Conservation (phyloP, 2,329 filamentous ascomycete species). For the Sclerotinia sclerotiorum region DNA sequence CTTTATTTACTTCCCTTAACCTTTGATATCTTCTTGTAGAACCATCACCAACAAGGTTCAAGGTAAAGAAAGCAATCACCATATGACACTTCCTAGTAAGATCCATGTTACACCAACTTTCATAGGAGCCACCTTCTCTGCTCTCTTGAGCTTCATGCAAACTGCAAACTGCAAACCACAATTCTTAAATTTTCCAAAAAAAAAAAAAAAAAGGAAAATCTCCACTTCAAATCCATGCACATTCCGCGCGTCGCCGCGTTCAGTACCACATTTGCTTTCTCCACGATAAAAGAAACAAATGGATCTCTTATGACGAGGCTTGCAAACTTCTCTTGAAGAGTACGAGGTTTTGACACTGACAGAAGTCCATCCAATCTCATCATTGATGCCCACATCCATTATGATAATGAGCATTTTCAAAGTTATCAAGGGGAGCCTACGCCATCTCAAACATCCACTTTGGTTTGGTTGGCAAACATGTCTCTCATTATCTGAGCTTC, state of each 20-base stretch:
- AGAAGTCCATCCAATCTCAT: background rate
- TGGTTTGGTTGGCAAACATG: background rate
- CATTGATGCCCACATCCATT: background rate
- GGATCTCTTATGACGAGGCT: background rate
- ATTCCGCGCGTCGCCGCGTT: constrained; percentile 3
- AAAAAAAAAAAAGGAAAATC: background rate
- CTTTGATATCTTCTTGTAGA: background rate
- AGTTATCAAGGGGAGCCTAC: background rate
- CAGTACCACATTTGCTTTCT: background rate
- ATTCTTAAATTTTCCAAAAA: background rate
- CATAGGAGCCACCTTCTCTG: background rate
- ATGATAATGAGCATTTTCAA: background rate
- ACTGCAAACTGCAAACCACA: background rate
- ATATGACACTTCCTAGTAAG: background rate
- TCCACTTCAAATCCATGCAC: constrained; percentile 10
- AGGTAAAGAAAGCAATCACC: background rate
- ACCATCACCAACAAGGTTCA: background rate
- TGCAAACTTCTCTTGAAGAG: background rate
- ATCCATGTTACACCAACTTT: background rate
- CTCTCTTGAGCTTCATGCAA: too few species aligned
- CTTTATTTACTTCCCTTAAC: background rate
- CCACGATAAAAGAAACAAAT: background rate
- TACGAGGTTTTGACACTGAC: background rate
- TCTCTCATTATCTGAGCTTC: background rate
- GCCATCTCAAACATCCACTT: constrained; percentile 2